phyloP scores from a whole-genome alignment of 169 alveolate genomes.

The Perkinsus chesapeaki region DNA sequence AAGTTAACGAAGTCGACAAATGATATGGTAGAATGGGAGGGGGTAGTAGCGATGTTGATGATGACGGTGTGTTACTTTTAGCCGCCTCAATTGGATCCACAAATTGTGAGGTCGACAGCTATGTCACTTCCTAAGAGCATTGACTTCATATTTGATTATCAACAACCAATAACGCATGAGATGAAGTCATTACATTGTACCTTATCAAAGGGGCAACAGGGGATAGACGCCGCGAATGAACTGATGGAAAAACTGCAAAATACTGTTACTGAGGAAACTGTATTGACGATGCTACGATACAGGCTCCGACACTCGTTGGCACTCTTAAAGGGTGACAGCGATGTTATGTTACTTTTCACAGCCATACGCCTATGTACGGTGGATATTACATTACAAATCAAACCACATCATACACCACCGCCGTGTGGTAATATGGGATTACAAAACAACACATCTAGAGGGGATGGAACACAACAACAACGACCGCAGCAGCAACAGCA shows the following conservation, averaged over 20 bases:
- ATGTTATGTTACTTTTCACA: not conserved
- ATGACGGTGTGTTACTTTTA: not conserved
- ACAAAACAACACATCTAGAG: not conserved
- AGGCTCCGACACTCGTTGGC: not conserved
- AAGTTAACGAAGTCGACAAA: no score
- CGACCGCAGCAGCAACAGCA: no score
- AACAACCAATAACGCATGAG: not conserved
- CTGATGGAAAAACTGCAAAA: not conserved
- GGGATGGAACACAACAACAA: no score
- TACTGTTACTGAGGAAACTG: not conserved
- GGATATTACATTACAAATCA: not conserved
- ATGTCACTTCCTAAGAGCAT: not conserved
- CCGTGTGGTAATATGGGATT: not conserved
- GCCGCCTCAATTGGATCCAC: not conserved
- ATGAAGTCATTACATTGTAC: not conserved
- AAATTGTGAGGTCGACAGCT: not conserved
- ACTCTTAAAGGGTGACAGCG: not conserved
- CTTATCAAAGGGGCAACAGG: not conserved
- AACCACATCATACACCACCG: not conserved
- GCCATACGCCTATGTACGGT: not conserved
- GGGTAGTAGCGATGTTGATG: not conserved
- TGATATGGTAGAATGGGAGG: not conserved
- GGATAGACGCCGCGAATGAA: not conserved
- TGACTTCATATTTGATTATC: not conserved
- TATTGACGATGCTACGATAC: not conserved